Base-by-base conservation (phyloP, 495 filamentous ascomycete species). In the Penicillium turbatum region DNA sequence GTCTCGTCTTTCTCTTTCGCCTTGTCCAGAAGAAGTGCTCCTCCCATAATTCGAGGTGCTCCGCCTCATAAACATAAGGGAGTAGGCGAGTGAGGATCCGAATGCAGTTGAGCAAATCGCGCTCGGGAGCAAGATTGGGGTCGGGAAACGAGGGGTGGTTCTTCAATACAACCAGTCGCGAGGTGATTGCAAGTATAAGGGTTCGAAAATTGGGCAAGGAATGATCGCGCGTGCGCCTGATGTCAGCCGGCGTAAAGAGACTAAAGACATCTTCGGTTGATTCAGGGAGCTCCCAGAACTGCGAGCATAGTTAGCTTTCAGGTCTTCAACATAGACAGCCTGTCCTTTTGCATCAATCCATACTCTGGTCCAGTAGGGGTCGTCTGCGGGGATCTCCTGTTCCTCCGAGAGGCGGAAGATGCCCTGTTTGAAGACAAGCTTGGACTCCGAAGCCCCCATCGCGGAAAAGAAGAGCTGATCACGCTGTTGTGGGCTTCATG, bases 261-360 rank as follows among this genome's bases (percentile, higher is more conserved):
- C 89, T 95, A 77, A 97, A 97, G 63, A 97, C 85, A 74, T 99
- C 93, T 56, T 97, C 93, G 32, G 89, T 81, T 12, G 90, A 91
- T 71, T 97, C 95, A 56, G 95, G 93, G 19, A 99, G 86, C 72
- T 97, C 89, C 90, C 92, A 97, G 75, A 97, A 99, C 91, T 96
- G 61, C 10, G 11, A 12, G 24, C 0, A 13, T 3, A 6, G 34
- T 66, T 38, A 66, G 57, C 35, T 15, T 16, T 6, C 3, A n/a
- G 12, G 4, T 48, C 36, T 17, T n/a, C 12, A 35, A 32, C 8
- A 51, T 7, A n/a, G 6, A 6, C 15, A 19, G 8, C 6, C 26
- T n/a, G n/a, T n/a, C 6, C 6, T n/a, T n/a, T 41, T 10, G 24
- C 17, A 40, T 26, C 19, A 41, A 47, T 34, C 61, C 68, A 45